Evolutionary conservation across 148 eudicot species (phyloP).

Genomic region (Nyssa sinensis): DNA sequence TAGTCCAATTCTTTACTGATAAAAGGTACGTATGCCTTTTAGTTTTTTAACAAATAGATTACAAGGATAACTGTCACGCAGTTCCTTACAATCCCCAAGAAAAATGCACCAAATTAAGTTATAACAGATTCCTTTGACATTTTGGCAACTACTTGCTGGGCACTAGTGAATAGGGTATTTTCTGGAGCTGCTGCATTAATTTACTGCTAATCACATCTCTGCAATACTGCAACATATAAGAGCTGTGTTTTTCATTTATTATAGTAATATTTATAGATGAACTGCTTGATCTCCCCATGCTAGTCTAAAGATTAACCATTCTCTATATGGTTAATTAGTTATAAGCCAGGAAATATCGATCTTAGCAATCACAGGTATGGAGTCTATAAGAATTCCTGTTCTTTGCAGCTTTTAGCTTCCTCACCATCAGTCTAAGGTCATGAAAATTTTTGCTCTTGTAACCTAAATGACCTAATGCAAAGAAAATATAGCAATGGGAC

Average conservation of each 20-base stretch:
- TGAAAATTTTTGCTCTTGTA: too few species aligned
- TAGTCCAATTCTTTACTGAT: not conserved
- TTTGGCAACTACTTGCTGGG: conserved; percentile 24
- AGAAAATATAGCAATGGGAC: too few species aligned
- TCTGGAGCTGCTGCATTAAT: not conserved
- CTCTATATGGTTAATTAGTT: too few species aligned
- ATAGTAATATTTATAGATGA: not conserved
- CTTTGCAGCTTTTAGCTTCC: not conserved
- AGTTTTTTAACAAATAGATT: not conserved
- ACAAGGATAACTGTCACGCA: not conserved
- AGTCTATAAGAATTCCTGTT: too few species aligned
- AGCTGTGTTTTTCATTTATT: too few species aligned
- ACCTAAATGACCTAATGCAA: too few species aligned
- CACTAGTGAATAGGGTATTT: conserved; percentile 16
- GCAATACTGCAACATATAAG: not conserved
- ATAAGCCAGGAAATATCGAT: not conserved
- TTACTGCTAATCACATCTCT: conserved; percentile 3
- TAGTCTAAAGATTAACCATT: too few species aligned
- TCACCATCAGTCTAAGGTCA: too few species aligned
- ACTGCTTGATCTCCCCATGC: not conserved
- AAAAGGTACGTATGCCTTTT: not conserved
- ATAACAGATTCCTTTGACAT: conserved; percentile 22
- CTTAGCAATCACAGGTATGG: not conserved
- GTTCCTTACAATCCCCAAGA: conserved; percentile 19
- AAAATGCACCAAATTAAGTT: conserved; percentile 11